phyloP scores from a whole-genome alignment of 768 basidiomycete genomes.

The Tylopilus sp. region DNA sequence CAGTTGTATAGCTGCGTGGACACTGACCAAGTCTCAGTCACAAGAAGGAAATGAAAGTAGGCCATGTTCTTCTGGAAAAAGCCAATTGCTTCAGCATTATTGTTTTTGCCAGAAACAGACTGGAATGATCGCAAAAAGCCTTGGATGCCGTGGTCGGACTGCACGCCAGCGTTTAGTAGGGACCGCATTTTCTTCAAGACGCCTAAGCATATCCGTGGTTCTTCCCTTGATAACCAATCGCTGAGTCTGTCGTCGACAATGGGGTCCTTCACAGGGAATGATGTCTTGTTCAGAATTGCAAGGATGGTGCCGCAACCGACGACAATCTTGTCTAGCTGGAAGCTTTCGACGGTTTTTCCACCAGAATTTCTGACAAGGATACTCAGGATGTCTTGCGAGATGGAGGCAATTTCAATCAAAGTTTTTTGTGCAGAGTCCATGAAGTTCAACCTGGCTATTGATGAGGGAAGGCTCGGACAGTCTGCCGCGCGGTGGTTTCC shows the following conservation, averaged over 20 bases:
- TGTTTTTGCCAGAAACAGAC: background rate
- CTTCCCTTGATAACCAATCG: slow-evolving; percentile 7
- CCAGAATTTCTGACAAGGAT: too few relatives aligned
- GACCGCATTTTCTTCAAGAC: slow-evolving; percentile 9
- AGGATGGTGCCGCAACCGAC: slow-evolving; percentile 4
- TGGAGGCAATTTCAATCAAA: too few relatives aligned
- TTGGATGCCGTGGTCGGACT: background rate
- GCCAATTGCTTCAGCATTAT: background rate
- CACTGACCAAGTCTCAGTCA: slow-evolving; percentile 11
- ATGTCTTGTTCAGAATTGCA: slow-evolving; percentile 1
- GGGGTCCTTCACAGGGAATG: background rate
- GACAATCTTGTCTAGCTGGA: background rate
- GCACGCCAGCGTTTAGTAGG: background rate
- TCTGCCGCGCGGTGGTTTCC: too few relatives aligned
- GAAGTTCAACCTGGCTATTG: too few relatives aligned
- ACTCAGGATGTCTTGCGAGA: too few relatives aligned
- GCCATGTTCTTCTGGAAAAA: background rate
- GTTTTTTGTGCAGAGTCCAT: too few relatives aligned
- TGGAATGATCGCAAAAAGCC: background rate
- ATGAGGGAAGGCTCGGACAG: too few relatives aligned
- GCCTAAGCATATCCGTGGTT: slow-evolving; percentile 2
- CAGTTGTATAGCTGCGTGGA: too few relatives aligned
- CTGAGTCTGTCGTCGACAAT: slow-evolving; percentile 4
- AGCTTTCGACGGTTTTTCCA: background rate
- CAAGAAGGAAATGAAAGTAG: slow-evolving; percentile 15